phyloP scores from a whole-genome alignment of 768 basidiomycete genomes.

The Suillus fuscotomentosus region DNA sequence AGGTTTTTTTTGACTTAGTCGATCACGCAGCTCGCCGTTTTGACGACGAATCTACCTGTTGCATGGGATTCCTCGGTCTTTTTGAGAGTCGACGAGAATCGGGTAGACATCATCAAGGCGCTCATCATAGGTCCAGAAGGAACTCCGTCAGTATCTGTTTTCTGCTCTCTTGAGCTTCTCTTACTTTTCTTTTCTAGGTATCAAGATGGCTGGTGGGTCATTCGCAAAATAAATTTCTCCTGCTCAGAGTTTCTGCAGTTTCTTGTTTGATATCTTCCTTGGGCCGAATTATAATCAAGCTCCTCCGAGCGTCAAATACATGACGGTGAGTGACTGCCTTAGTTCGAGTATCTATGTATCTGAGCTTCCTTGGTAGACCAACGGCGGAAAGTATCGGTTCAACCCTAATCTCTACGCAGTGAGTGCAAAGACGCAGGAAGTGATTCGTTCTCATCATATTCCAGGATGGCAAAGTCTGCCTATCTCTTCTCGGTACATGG shows the following conservation, averaged over 20 bases:
- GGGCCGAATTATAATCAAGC: constrained; percentile 85
- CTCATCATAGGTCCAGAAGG: constrained; percentile 90
- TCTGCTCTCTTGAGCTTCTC: constrained; percentile 2
- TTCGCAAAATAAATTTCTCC: neutral
- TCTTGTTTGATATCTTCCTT: constrained; percentile 90
- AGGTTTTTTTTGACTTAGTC: constrained; percentile 11
- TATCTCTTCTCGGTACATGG: constrained; percentile 93
- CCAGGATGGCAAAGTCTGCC: constrained; percentile 91
- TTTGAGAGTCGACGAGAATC: constrained; percentile 86
- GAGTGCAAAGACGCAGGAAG: constrained; percentile 22
- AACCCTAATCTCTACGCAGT: constrained; percentile 95
- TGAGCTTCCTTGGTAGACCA: constrained; percentile 52
- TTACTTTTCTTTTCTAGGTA: constrained; percentile 48
- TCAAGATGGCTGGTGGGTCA: constrained; percentile 82
- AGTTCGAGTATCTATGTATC: neutral
- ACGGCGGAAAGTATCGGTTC: constrained; percentile 86
- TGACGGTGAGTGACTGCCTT: constrained; percentile 43
- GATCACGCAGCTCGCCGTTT: constrained; percentile 73
- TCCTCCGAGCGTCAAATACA: constrained; percentile 75
- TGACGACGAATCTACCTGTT: constrained; percentile 92
- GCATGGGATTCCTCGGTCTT: constrained; percentile 96
- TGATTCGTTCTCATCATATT: constrained; percentile 1
- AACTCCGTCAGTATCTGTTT: constrained; percentile 66
- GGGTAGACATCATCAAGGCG: constrained; percentile 92
- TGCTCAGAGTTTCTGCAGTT: constrained; percentile 34